Base-by-base conservation (phyloP, 2,329 filamentous ascomycete genomes). In the Talaromyces sp. region DNA sequence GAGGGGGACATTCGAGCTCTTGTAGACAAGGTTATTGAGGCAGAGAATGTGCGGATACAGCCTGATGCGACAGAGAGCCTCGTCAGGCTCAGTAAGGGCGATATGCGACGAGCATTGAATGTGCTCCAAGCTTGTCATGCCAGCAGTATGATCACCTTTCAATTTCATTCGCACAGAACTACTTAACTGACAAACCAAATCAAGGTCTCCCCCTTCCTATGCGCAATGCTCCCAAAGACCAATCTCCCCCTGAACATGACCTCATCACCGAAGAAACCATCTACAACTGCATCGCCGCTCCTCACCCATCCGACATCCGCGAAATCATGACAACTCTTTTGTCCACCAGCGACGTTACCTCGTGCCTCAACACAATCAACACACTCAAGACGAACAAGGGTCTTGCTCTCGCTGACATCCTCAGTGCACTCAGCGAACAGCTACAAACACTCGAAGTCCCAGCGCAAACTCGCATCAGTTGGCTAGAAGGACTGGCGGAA, bases 51-150 rank as follows among this genome's bases (percentile, higher is more conserved):
- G 63, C 88, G 89, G 67, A 96, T 99, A 67, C 85, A 87, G 56
- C 80, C 84, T 0, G 90, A 92, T 51, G 94, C 94, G 0, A 85
- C 88, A 2, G 89, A 94, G 65, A 89, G 91, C 57, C 81, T 99
- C 27, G 91, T 99, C 17, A 87, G 81, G 64, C 80, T 99, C 61
- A 95, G 91, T 74, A 95, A 93, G 74, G 94, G 94, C 57, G 94
- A 99, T 71, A 99, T 99, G 94, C 85, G 94, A 70, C 82, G 94
- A 64, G 92, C 94, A 0, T 75, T 99, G 66, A 99, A 99, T 70
- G 94, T 99, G 10, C 81, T 99, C 29, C 94, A 99, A 77, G 94
- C 94, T 9, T 99, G 94, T 66, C 91, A 97, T 73, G 94, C 94
- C 35, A 96, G 92, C 63, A 95, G 91, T 86, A 84, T 80, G 79